Percentiles rank a stretch among this genome's conserved stretches.
phyloP scores from a whole-genome alignment of 1,284 basidiomycete genomes.

The Apiotrichum gamsii region DNA sequence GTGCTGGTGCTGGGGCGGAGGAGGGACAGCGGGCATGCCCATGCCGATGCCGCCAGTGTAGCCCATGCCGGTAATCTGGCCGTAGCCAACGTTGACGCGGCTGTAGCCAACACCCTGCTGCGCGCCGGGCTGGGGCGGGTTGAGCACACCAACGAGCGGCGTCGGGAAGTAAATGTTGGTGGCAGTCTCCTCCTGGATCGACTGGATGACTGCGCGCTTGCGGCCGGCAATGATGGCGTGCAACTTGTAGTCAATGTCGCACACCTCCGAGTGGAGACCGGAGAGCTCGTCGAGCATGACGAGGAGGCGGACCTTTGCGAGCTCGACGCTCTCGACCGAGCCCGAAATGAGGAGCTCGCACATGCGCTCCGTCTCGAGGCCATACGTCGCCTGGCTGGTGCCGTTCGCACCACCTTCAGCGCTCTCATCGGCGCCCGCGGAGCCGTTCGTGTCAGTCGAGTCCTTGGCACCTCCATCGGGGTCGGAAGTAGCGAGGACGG shows the following conservation, averaged over 20 bases:
- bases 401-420: constrained; percentile 1
- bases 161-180: constrained; percentile 96
- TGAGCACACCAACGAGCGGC: constrained; percentile 74
- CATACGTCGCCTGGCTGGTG: constrained; percentile 46
- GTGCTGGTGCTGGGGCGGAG: constrained; percentile 16
- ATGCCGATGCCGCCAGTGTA: constrained; percentile 16
- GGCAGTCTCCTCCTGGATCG: constrained; percentile 93
- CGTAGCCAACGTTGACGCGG: constrained; percentile 18
- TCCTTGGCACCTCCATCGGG: constrained; percentile 13
- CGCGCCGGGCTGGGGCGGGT: constrained; percentile 32
- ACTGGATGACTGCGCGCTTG: constrained; percentile 79
- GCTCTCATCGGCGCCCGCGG: constrained; percentile 4
- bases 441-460: constrained; percentile 1
- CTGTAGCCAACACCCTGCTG: constrained; percentile 33
- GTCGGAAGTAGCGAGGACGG: constrained; percentile 30
- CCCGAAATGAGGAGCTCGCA: constrained; percentile 90
- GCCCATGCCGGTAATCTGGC: constrained; percentile 24
- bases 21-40: constrained; percentile 16
- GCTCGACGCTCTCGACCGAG: constrained; percentile 74
- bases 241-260: constrained; percentile 92
- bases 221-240: constrained; percentile 87
- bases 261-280: constrained; percentile 79
- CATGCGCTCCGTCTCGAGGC: constrained; percentile 85
- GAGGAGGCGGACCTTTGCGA: constrained; percentile 80
- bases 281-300: constrained; percentile 94